Percentiles rank a stretch among this genome's conserved stretches.
phyloP scores from a whole-genome alignment of 2,329 filamentous ascomycete species.

The Pleurostoma richardsiae region DNA sequence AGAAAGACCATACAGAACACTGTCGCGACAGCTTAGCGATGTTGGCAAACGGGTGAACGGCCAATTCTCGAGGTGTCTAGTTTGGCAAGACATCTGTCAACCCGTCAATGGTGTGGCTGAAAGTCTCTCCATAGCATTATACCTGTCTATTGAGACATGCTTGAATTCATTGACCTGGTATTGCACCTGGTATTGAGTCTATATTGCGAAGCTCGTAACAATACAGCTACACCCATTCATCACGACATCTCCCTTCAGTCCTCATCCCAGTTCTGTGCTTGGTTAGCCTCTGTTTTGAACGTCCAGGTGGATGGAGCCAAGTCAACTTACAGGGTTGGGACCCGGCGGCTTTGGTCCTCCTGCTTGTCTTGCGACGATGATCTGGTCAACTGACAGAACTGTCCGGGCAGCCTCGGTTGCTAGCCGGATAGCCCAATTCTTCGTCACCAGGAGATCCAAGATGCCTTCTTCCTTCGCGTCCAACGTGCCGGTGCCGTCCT shows the following conservation, averaged over 20 bases:
- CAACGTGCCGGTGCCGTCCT: conserved; percentile 72
- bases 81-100: too few relatives aligned
- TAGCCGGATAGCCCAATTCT: conserved; percentile 95
- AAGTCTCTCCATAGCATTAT: too few relatives aligned
- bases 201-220: background rate
- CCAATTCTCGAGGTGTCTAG: too few relatives aligned
- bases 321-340: conserved; percentile 71
- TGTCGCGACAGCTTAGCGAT: too few relatives aligned
- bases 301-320: conserved; percentile 18
- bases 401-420: conserved; percentile 93
- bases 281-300: conserved; percentile 18
- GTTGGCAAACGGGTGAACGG: too few relatives aligned
- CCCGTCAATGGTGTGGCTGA: too few relatives aligned
- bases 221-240: background rate
- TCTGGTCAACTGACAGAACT: conserved; percentile 94
- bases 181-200: too few relatives aligned
- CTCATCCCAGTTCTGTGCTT: conserved; percentile 55
- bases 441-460: conserved; percentile 84
- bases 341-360: conserved; percentile 95
- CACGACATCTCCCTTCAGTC: conserved; percentile 34
- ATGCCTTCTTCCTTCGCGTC: conserved; percentile 87
- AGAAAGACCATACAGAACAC: too few relatives aligned
- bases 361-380: conserved; percentile 95
- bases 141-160: too few relatives aligned
- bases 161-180: too few relatives aligned